Evolutionary conservation across 2,329 filamentous ascomycete genomes (phyloP).

Genomic region (Plenodomus lindquistii): DNA sequence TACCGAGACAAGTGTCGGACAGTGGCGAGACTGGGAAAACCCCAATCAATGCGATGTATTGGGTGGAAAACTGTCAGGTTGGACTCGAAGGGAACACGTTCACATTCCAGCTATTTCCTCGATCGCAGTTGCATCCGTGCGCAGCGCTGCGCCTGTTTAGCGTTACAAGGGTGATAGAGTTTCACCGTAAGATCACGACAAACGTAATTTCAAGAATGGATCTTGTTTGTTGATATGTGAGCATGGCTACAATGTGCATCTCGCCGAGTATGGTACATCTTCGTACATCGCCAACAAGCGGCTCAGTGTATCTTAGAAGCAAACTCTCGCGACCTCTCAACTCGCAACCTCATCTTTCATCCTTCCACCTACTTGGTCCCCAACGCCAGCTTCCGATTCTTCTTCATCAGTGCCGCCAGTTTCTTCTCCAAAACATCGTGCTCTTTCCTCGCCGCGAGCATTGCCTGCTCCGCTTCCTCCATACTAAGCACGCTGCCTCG

Average conservation of each 20-base stretch:
- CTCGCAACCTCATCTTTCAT: not conserved
- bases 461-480: slow-evolving; percentile 43
- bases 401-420: slow-evolving; percentile 40
- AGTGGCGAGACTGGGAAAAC: not conserved
- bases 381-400: slow-evolving; percentile 38
- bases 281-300: not conserved
- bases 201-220: not conserved
- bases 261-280: not conserved
- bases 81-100: not conserved
- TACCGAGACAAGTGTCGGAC: not conserved
- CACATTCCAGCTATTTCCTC: not conserved
- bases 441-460: slow-evolving; percentile 41
- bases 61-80: not conserved
- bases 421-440: slow-evolving; percentile 44
- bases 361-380: not conserved
- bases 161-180: not conserved
- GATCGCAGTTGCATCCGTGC: not conserved
- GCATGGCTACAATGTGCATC: not conserved
- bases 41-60: not conserved
- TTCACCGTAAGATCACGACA: not conserved
- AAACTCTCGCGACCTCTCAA: not conserved
- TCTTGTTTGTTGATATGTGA: not conserved
- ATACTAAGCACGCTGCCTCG: slow-evolving; percentile 35
- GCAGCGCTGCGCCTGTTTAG: not conserved
- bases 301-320: not conserved